phyloP scores from a whole-genome alignment of 495 filamentous ascomycete species.

The Rostrohypoxylon terebratum region DNA sequence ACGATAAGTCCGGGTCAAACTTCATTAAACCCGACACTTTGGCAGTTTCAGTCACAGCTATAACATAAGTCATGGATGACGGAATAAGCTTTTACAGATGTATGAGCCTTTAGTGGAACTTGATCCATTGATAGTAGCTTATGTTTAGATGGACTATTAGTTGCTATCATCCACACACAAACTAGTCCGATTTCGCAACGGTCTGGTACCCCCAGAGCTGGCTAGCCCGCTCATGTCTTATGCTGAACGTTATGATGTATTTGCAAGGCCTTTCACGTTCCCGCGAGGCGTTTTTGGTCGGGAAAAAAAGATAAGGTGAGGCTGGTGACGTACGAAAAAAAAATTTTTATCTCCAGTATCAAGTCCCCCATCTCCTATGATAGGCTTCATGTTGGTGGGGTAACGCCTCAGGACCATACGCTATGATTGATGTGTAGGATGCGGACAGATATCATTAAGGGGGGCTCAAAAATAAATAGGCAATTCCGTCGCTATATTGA shows the following conservation, averaged over 20 bases:
- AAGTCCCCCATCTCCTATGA: not conserved
- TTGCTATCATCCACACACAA: not conserved
- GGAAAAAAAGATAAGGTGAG: slow-evolving; percentile 18
- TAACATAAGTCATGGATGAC: not conserved
- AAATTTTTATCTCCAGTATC: not conserved
- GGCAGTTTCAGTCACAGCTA: not conserved
- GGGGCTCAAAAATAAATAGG: not conserved
- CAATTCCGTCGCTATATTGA: slow-evolving; percentile 11
- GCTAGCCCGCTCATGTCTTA: not conserved
- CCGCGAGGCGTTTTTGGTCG: slow-evolving; percentile 37
- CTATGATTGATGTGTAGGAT: slow-evolving; percentile 7
- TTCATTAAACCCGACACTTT: not conserved
- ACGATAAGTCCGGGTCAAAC: slow-evolving; percentile 29
- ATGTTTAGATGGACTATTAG: slow-evolving; percentile 20
- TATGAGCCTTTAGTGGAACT: not conserved
- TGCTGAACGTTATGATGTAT: slow-evolving; percentile 8
- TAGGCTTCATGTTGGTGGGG: not conserved
- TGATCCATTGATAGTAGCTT: slow-evolving; percentile 24
- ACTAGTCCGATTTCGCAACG: slow-evolving; percentile 6
- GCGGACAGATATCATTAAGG: not conserved
- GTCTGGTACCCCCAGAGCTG: slow-evolving; percentile 1
- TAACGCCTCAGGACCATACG: not conserved
- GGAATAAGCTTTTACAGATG: not conserved
- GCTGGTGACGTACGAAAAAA: not conserved
- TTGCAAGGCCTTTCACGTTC: slow-evolving; percentile 18